Base-by-base conservation (phyloP, 345 rosid species). In the Stellera chamaejasme region DNA sequence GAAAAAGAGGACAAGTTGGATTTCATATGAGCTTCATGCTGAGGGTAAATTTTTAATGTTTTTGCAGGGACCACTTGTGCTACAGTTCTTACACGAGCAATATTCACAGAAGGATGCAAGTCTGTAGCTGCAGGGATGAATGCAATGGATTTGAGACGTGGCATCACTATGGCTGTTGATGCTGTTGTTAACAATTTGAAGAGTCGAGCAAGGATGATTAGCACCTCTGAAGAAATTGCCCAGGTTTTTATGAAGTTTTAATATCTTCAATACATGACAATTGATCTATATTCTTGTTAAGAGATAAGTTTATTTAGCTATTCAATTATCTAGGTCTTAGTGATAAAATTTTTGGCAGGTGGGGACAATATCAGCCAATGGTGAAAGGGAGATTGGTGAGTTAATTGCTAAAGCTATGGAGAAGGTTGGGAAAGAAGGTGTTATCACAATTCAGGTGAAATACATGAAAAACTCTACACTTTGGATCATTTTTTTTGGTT, bases 351-450 rank as follows among this genome's bases (percentile, higher is more conserved):
- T 44, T 2, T 23, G 13, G 13, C 43, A 79, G 73, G 80, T 79
- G 59, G 83, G 78, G 15, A 79, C 83, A 4, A 75, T 76, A 56
- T 75, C 83, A 10, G 76, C 83, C 23, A 79, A 75, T 70, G 83
- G 83, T 32, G 83, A 75, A 45, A 70, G 77, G 27, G 73, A 76
- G 57, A 79, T 79, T 14, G 84, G 84, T 16, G 81, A 76, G 65
- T 49, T 79, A 43, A 73, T 79, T 47, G 79, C 84, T 9, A 73
- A 76, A 67, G 84, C 84, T 36, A 76, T 76, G 84, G 77, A 76
- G 71, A 71, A 76, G 60, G 81, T 76, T 44, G 81, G 84, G 50
- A 73, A 79, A 62, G 79, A 76, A 46, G 79, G 81, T 48, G 81
- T 73, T 28, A 76, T 79, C n/a, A 75, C 77, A 23, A 75, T 75